Percentiles rank a stretch among this genome's conserved stretches.
phyloP scores from a whole-genome alignment of 1,139 yeast species.

The Groenewaldozyma auringiensis region DNA sequence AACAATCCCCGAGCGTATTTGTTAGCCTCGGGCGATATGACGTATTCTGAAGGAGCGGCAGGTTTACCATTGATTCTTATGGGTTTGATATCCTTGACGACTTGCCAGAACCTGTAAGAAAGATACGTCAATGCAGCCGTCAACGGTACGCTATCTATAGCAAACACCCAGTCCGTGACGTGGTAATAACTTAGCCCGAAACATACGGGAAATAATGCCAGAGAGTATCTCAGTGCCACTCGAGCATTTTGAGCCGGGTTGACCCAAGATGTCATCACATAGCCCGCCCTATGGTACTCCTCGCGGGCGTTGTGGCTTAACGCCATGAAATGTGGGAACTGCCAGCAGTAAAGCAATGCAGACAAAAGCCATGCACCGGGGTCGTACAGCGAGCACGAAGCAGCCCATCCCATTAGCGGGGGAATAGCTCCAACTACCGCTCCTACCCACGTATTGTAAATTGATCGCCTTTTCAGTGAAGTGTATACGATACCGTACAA shows the following conservation, averaged over 20 bases:
- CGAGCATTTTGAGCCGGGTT: conserved; percentile 89
- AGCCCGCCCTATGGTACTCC: conserved; percentile 88
- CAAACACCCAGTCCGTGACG: conserved; percentile 76
- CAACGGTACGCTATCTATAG: conserved; percentile 67
- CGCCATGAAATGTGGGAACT: conserved; percentile 95
- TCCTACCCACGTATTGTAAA: conserved; percentile 95
- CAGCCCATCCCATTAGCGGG: conserved; percentile 99
- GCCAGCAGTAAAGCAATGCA: conserved; percentile 91
- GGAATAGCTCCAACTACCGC: conserved; percentile 98
- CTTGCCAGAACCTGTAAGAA: conserved; percentile 72
- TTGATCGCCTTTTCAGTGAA: conserved; percentile 74
- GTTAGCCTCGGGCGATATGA: background rate
- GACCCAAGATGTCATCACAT: conserved; percentile 92
- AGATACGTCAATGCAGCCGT: conserved; percentile 81
- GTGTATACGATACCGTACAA: conserved; percentile 89
- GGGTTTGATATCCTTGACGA: conserved; percentile 22
- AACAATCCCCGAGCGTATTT: conserved; percentile 67
- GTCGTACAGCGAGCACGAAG: conserved; percentile 65
- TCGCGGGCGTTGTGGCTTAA: conserved; percentile 79
- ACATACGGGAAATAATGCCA: conserved; percentile 89
- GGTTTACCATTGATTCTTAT: conserved; percentile 17
- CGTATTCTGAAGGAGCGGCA: conserved; percentile 12
- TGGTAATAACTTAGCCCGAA: conserved; percentile 71
- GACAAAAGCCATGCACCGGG: conserved; percentile 98
- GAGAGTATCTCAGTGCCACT: conserved; percentile 81